Conservation (phyloP, 2,329 filamentous ascomycete species). For the Cryphonectria carpinicola region DNA sequence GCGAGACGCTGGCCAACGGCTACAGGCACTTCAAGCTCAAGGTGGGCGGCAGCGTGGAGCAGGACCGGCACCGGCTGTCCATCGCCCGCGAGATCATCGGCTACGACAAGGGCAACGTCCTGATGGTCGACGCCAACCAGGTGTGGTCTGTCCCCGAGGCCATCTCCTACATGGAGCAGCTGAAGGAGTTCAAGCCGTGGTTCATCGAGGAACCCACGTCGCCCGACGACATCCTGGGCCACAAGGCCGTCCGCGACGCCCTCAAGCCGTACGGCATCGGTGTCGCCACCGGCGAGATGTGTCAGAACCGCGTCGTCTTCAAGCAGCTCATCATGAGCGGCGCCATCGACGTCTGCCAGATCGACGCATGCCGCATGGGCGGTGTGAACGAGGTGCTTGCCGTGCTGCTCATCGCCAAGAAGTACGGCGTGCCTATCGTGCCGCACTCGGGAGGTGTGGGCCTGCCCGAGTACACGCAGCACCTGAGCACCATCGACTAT, state of each 20-base stretch:
- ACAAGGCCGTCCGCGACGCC: constrained; percentile 82
- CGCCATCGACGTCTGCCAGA: constrained; percentile 86
- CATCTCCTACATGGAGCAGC: constrained; percentile 81
- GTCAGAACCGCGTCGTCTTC: constrained; percentile 92
- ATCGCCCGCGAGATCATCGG: constrained; percentile 82
- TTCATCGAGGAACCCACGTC: constrained; percentile 95
- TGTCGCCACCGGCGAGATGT: constrained; percentile 93
- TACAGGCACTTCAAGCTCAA: constrained; percentile 92
- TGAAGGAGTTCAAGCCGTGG: constrained; percentile 84
- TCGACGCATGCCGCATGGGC: constrained; percentile 87
- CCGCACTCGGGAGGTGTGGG: constrained; percentile 90
- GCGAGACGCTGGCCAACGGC: constrained; percentile 75
- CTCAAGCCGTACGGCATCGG: constrained; percentile 76
- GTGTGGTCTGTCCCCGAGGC: constrained; percentile 90
- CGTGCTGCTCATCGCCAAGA: constrained; percentile 84
- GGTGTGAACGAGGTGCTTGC: constrained; percentile 91
- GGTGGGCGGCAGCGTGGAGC: constrained; percentile 74
- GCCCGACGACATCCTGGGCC: constrained; percentile 86
- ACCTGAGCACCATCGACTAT: constrained; percentile 91
- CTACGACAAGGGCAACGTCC: constrained; percentile 78
- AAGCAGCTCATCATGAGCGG: constrained; percentile 83
- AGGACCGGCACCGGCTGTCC: constrained; percentile 69
- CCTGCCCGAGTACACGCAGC: constrained; percentile 91
- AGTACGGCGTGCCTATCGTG: constrained; percentile 79
- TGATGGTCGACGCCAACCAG: constrained; percentile 96